A percentile compares a stretch with the other conserved stretches of the same genome.
Evolutionary conservation across 2,329 filamentous ascomycete genomes (phyloP).

Genomic region (Malbranchea cinnamomea): DNA sequence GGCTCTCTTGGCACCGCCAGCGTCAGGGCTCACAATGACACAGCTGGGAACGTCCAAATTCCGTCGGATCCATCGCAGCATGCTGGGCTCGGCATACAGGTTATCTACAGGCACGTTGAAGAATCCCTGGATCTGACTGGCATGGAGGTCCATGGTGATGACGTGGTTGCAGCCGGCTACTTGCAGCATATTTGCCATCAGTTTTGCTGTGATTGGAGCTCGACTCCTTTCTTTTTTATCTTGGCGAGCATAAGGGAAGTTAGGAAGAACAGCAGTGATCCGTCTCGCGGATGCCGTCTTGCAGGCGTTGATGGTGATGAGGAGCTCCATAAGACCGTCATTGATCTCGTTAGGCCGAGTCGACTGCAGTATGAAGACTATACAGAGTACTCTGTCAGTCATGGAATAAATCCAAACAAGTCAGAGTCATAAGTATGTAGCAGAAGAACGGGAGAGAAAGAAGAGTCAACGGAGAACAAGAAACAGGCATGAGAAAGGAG

Average conservation of each 20-base stretch:
- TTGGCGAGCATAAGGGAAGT: constrained; percentile 91
- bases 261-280: constrained; percentile 89
- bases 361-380: constrained; percentile 90
- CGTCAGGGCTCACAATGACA: constrained; percentile 89
- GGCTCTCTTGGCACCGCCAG: constrained; percentile 86
- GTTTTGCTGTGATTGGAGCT: constrained; percentile 88
- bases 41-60: constrained; percentile 69
- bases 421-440: neutral
- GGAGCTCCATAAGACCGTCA: constrained; percentile 91
- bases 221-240: constrained; percentile 96
- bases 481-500: constrained; percentile 7
- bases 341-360: constrained; percentile 94
- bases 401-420: neutral
- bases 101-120: constrained; percentile 75
- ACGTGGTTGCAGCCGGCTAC: constrained; percentile 86
- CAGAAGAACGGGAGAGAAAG: constrained; percentile 1
- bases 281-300: constrained; percentile 71
- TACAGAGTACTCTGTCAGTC: neutral
- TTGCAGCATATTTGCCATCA: constrained; percentile 96
- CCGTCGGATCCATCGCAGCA: constrained; percentile 79
- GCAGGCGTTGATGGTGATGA: constrained; percentile 97
- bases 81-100: constrained; percentile 85
- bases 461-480: constrained; percentile 8
- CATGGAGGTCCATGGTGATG: constrained; percentile 93
- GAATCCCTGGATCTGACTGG: constrained; percentile 88